Evolutionary conservation across 1,284 basidiomycete species (phyloP), one percentile per base, ranked within the genome.

Genomic region (Marasmius tenuissimus): DNA sequence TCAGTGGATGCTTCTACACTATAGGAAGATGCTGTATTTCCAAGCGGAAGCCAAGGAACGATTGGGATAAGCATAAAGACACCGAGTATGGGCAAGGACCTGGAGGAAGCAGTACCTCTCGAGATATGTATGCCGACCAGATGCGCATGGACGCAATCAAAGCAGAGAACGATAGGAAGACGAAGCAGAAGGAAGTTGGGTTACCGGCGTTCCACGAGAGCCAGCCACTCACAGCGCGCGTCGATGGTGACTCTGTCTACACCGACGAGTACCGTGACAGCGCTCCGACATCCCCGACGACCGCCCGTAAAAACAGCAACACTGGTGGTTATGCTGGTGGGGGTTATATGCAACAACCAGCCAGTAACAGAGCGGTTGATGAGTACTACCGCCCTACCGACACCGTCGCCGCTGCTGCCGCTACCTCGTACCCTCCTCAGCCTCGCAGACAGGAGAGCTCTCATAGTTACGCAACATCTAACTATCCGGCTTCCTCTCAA

Each of bases 1-100:
- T 96, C 72, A 88, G 89, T 52, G 93, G 93, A 18, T 96, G 93
- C 73, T 91, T 93, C 78, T 95, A 87, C 70, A 83, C 87, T 5
- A 69, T 94, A 51, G 93, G 93, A 27, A 81, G 90, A 62, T 95
- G 93, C 69, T 96, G 93, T 71, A 83, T 93, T 35, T 74, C 72
- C 20, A 80, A 76, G 18, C 79, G 87, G 35, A 75, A 82, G 40
- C 79, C 84, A 18, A 80, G 81, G 35, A 78, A 75, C 11, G 74
- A 73, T 27, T 77, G 74, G 72, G 73, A 69, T 16, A 73, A 72
- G 53, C 70, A 71, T 60, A 59, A 63, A 62, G 70, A 72, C 38
- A 63, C 55, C n/a, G 65, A 65, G 37, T 61, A 63, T 38, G 68
- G 70, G 39, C 58, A 68, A 52, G 68, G 68, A 18, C 68, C 66